A percentile compares a stretch with the other conserved stretches of the same genome.
These are phyloP conservation scores for Prunus davidiana DNA, from an alignment of 306 rosid species.

Conservation along the genomic window DNA sequence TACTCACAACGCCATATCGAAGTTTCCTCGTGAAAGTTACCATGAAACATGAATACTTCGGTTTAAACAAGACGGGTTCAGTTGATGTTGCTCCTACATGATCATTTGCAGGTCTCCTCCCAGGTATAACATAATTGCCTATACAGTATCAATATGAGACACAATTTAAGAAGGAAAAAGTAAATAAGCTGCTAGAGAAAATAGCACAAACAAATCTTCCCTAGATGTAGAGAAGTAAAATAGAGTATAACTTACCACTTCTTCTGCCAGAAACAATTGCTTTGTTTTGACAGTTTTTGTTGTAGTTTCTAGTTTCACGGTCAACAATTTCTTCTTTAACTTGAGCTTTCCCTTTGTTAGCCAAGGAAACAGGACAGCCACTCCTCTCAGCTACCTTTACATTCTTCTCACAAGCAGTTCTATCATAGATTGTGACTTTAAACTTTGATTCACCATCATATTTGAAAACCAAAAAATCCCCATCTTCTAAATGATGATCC, in stretches of 20 bases:
- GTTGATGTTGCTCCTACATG: not conserved
- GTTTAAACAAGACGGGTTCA: not conserved
- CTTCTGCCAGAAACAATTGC: not conserved
- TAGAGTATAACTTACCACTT: not conserved
- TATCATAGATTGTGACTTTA: not conserved
- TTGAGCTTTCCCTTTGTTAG: not conserved
- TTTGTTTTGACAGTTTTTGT: not conserved
- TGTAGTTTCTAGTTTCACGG: not conserved
- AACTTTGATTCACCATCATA: slow-evolving; percentile 5
- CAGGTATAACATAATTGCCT: not conserved
- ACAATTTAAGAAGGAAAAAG: not conserved
- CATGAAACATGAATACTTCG: not conserved
- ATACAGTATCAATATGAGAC: not conserved
- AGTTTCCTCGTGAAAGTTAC: not conserved
- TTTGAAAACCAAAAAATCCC: not conserved
- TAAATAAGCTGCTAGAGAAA: not conserved
- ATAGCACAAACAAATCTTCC: not conserved
- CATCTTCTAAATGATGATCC: not conserved
- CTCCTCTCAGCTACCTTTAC: not conserved
- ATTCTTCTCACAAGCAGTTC: not conserved
- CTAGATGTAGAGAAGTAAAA: not conserved
- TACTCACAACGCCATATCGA: not conserved
- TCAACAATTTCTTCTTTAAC: not conserved
- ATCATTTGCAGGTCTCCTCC: not conserved
- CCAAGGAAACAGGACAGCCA: not conserved